Evolutionary conservation across 163 green algal genomes (phyloP).

Genomic region (Scenedesmus sp.): DNA sequence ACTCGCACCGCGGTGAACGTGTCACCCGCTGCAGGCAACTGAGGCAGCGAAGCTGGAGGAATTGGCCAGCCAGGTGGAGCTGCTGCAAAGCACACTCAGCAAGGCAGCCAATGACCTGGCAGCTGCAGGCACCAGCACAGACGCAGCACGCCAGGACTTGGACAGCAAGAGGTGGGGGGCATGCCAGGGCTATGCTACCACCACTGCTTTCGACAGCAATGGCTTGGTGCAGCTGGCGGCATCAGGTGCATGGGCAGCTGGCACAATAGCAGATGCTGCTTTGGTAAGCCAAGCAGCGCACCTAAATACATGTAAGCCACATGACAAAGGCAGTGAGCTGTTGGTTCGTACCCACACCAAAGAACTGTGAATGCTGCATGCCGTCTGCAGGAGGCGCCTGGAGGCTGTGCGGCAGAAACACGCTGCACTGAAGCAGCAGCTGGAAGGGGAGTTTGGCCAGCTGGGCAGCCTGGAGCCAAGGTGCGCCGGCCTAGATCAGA

Average conservation of each 20-base stretch:
- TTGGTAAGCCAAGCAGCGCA: background rate
- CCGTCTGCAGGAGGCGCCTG: conserved; percentile 61
- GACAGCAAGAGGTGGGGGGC: conserved; percentile 64
- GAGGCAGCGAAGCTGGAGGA: conserved; percentile 69
- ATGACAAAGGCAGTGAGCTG: background rate
- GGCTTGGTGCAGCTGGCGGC: background rate
- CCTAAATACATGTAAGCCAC: no score
- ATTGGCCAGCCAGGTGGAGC: conserved; percentile 68
- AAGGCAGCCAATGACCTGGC: conserved; percentile 80
- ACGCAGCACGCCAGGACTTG: conserved; percentile 65
- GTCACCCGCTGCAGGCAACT: background rate
- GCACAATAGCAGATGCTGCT: background rate
- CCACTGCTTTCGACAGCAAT: background rate
- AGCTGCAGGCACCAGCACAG: conserved; percentile 58
- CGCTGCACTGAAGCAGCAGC: conserved; percentile 65
- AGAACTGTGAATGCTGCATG: background rate
- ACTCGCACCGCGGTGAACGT: background rate
- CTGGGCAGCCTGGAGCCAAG: conserved; percentile 82
- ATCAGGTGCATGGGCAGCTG: background rate
- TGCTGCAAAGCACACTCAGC: conserved; percentile 74
- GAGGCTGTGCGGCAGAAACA: conserved; percentile 67
- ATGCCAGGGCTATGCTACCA: background rate
- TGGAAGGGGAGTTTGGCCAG: conserved; percentile 79
- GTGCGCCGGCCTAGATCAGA: conserved; percentile 42
- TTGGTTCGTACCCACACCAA: background rate